These are phyloP conservation scores for Colletotrichum eleusines DNA, from an alignment of 2,329 filamentous ascomycete species.

Conservation along the genomic window DNA sequence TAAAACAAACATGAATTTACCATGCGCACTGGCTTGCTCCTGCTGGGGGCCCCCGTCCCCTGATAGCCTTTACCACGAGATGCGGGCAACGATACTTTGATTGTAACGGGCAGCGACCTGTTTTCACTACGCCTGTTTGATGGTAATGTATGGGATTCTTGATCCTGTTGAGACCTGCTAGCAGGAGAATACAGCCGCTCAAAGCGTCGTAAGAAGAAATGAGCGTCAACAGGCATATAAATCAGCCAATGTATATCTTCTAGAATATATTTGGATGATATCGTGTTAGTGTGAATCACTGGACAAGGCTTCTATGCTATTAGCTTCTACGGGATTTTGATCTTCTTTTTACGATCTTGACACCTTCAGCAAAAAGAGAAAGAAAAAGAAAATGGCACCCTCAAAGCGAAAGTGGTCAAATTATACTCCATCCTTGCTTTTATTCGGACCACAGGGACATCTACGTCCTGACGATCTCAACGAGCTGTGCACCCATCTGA, in stretches of 20 bases:
- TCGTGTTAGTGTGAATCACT: not conserved
- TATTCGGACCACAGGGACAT: conserved; percentile 19
- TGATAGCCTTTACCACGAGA: too few species aligned
- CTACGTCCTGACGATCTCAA: not conserved
- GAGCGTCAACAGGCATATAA: too few species aligned
- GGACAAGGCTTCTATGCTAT: not conserved
- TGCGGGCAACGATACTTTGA: too few species aligned
- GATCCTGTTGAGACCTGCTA: not conserved
- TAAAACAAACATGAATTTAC: too few species aligned
- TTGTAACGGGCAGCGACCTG: too few species aligned
- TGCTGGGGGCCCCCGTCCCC: too few species aligned
- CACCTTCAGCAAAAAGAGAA: not conserved
- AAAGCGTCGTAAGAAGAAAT: too few species aligned
- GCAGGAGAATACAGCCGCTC: too few species aligned
- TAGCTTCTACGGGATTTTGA: not conserved
- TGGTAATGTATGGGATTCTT: not conserved
- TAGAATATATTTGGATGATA: rapidly evolving
- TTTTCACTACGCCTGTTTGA: too few species aligned
- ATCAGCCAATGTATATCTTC: not conserved
- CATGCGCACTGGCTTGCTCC: too few species aligned
- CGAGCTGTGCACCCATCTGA: not conserved
- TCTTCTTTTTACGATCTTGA: not conserved
- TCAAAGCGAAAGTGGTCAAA: too few species aligned
- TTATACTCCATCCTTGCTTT: not conserved
- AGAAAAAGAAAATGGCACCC: not conserved